A percentile compares a stretch with the other conserved stretches of the same genome.
phyloP scores from a whole-genome alignment of 75 land plant genomes.

The Ceratopteris richardii region DNA sequence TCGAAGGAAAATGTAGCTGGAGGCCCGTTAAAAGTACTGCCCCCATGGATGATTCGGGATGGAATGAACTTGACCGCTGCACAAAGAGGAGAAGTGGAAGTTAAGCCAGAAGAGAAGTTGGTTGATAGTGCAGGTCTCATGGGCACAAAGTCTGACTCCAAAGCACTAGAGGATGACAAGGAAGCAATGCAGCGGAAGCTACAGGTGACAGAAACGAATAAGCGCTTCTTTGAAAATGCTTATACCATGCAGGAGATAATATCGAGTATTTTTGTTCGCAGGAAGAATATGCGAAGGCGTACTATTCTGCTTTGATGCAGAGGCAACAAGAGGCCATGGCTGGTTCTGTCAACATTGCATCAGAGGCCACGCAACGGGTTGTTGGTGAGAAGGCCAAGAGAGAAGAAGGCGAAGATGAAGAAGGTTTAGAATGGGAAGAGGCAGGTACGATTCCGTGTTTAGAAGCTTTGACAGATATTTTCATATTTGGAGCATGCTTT shows the following conservation, averaged over 20 bases:
- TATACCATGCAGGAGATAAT: neutral
- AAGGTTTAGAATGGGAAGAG: slow-evolving; percentile 77
- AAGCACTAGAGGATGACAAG: slow-evolving; percentile 37
- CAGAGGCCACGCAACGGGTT: slow-evolving; percentile 48
- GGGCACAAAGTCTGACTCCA: slow-evolving; percentile 44
- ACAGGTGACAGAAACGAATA: slow-evolving; percentile 25
- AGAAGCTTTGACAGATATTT: too few relatives aligned
- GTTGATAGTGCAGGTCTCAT: slow-evolving; percentile 4
- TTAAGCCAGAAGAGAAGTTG: slow-evolving; percentile 34
- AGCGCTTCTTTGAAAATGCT: neutral
- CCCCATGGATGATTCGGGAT: slow-evolving; percentile 93
- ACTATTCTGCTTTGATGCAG: slow-evolving; percentile 54
- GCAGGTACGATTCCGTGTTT: too few relatives aligned
- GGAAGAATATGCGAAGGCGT: slow-evolving; percentile 82
- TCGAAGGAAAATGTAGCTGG: slow-evolving; percentile 32
- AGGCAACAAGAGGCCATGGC: slow-evolving; percentile 23
- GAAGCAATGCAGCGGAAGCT: slow-evolving; percentile 37
- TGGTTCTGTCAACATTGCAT: slow-evolving; percentile 9
- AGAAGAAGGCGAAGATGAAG: too few relatives aligned
- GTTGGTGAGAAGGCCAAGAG: slow-evolving; percentile 59
- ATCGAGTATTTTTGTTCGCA: slow-evolving; percentile 16
- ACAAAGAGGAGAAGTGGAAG: slow-evolving; percentile 75
- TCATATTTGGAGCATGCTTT: too few relatives aligned
- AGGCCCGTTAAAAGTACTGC: slow-evolving; percentile 54
- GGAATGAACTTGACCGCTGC: too few relatives aligned